Percentiles rank a stretch among this genome's conserved stretches.
phyloP scores from a whole-genome alignment of 257 asterid genomes.

The Solanum paucissectum region DNA sequence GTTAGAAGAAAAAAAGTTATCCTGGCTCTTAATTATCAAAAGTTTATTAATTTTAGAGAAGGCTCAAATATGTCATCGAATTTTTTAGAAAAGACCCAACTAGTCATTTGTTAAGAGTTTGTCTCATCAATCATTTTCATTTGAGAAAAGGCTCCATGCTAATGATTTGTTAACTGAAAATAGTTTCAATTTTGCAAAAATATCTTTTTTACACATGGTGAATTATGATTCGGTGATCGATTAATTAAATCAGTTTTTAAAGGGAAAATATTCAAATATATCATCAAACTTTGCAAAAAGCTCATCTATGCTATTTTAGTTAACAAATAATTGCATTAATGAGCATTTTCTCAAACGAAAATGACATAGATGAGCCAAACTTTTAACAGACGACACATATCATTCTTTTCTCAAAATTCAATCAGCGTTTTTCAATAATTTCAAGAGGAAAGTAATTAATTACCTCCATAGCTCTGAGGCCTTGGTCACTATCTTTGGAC shows the following conservation, averaged over 20 bases:
- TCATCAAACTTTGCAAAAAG: not conserved
- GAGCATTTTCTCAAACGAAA: too few relatives aligned
- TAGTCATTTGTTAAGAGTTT: too few relatives aligned
- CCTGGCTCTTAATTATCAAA: not conserved
- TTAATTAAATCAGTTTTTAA: too few relatives aligned
- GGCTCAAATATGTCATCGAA: too few relatives aligned
- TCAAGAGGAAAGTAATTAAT: not conserved
- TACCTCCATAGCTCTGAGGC: slow-evolving; percentile 34
- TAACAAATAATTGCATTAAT: too few relatives aligned
- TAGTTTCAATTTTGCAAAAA: not conserved
- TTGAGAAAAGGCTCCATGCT: not conserved
- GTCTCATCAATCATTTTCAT: not conserved
- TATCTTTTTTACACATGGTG: not conserved
- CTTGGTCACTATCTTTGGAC: slow-evolving; percentile 27
- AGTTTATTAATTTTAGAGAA: not conserved
- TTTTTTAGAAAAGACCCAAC: too few relatives aligned
- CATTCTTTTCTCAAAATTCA: not conserved
- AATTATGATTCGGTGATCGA: not conserved
- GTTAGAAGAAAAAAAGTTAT: not conserved
- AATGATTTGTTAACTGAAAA: too few relatives aligned
- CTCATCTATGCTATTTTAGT: too few relatives aligned
- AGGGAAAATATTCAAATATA: too few relatives aligned
- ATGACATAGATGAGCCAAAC: too few relatives aligned
- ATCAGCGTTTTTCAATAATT: too few relatives aligned
- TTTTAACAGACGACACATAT: too few relatives aligned